A percentile compares a stretch with the other conserved stretches of the same genome.
Conservation (phyloP, 2,329 filamentous ascomycete species). For the Venturia pyrina region DNA sequence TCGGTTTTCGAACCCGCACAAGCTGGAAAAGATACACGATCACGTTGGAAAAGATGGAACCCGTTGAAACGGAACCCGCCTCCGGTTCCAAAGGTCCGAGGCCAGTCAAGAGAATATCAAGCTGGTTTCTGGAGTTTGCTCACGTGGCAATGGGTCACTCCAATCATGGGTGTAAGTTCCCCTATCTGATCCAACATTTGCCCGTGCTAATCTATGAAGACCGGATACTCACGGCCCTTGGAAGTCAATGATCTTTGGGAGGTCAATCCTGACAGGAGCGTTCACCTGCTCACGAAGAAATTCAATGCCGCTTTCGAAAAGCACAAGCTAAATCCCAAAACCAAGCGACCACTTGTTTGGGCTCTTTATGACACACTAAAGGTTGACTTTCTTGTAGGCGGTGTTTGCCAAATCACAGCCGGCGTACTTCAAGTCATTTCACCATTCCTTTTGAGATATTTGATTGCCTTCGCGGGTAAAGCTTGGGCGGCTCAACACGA, state of each 20-base stretch:
- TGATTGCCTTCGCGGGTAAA: slow-evolving; percentile 75
- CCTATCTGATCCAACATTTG: neutral
- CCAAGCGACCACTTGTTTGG: slow-evolving; percentile 64
- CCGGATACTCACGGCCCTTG: slow-evolving; percentile 75
- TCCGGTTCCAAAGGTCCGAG: slow-evolving; percentile 44
- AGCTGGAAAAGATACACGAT: neutral
- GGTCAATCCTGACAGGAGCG: slow-evolving; percentile 71
- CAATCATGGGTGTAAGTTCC: slow-evolving; percentile 62
- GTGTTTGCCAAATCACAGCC: slow-evolving; percentile 63
- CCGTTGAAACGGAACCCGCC: slow-evolving; percentile 41
- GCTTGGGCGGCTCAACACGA: slow-evolving; percentile 58
- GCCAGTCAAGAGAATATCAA: slow-evolving; percentile 56
- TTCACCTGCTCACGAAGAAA: slow-evolving; percentile 57
- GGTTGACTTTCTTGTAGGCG: slow-evolving; percentile 75
- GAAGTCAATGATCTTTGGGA: slow-evolving; percentile 79
- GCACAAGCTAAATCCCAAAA: slow-evolving; percentile 51
- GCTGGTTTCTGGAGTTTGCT: slow-evolving; percentile 66
- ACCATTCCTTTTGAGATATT: slow-evolving; percentile 74
- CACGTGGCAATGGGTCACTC: slow-evolving; percentile 84
- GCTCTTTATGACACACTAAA: slow-evolving; percentile 82
- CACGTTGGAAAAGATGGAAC: slow-evolving; percentile 23
- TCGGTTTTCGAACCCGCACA: neutral
- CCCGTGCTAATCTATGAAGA: slow-evolving; percentile 31
- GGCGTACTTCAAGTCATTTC: slow-evolving; percentile 66
- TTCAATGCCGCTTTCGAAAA: slow-evolving; percentile 59